A percentile compares a stretch with the other conserved stretches of the same genome.
Evolutionary conservation across 768 basidiomycete species (phyloP).

Genomic region (Lepiota subincarnata): DNA sequence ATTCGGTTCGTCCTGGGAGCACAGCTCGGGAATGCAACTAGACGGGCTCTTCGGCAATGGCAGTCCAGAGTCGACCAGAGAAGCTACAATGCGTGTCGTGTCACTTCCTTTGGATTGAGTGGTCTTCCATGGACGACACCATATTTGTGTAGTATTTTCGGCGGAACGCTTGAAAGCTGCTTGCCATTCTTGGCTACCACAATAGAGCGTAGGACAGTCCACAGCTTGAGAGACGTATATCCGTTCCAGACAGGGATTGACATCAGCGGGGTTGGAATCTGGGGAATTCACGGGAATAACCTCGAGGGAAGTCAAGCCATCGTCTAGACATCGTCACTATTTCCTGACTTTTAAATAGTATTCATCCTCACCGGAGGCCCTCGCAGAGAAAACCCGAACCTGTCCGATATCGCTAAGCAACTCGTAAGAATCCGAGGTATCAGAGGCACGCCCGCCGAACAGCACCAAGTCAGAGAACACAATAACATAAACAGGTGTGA

Average conservation of each 20-base stretch:
- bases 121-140: constrained; percentile 14
- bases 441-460: constrained; percentile 33
- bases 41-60: constrained; percentile 77
- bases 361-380: neutral
- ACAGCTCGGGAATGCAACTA: constrained; percentile 38
- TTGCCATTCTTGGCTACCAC: constrained; percentile 34
- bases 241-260: neutral
- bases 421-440: constrained; percentile 16
- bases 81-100: constrained; percentile 30
- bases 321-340: neutral
- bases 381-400: constrained; percentile 35
- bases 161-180: constrained; percentile 49
- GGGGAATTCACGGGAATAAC: neutral
- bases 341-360: neutral
- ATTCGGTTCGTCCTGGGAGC: constrained; percentile 7
- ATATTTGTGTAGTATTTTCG: neutral
- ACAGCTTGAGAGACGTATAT: neutral
- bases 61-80: constrained; percentile 37
- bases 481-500: constrained; percentile 29
- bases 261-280: neutral
- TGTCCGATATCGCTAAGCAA: constrained; percentile 34
- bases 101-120: constrained; percentile 20
- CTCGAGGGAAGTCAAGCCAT: neutral
- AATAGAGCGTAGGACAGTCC: neutral
- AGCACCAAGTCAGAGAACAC: constrained; percentile 71